Base-by-base conservation (phyloP, 2,329 filamentous ascomycete genomes). In the Trichocomaceae sp. region DNA sequence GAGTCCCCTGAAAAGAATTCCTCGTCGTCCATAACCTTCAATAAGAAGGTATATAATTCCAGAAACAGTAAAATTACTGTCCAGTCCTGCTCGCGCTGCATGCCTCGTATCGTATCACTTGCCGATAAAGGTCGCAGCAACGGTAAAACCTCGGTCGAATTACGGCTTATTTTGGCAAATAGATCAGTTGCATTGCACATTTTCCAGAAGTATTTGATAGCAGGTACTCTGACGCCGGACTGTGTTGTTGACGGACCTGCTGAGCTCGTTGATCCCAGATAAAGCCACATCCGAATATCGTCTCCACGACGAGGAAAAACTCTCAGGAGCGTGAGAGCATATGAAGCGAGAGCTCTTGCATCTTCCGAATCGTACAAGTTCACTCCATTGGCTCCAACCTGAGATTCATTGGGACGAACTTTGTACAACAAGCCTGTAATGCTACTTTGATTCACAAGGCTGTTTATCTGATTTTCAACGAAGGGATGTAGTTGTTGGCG, bases 201-300 rank as follows among this genome's bases (percentile, higher is more conserved):
- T 52, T 86, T 79, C 90, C 93, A 96, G 61, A 97, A 88, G 65
- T 90, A 96, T 61, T 86, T 85, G 56, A 92, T 84, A 0, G 87
- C 84, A 0, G 88, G 86, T 8, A 85, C 66, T 58, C 66, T 73
- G 57, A 56, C 59, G 63, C 61, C 59, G 20, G 58, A 67, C 5
- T 67, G 62, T 8, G 64, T 64, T 26, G 68, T 58, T 8, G 60
- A 58, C 57, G 72, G 61, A 64, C 69, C 50, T 65, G 72, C 57
- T 19, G 60, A 73, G 58, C 60, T 66, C 4, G 87, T 77, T 44
- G 86, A 83, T 0, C 90, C 88, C 41, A 93, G 79, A 65, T 93
- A 97, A 0, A 97, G 77, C 74, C 90, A 92, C 89, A 97, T 95
- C 20, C 91, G 86, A 57, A 96, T 95, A 57, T 96, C 90, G 64